Percentiles rank a stretch among this genome's conserved stretches.
phyloP scores from a whole-genome alignment of 2,329 filamentous ascomycete species.

The Proliferodiscus dingleyae region DNA sequence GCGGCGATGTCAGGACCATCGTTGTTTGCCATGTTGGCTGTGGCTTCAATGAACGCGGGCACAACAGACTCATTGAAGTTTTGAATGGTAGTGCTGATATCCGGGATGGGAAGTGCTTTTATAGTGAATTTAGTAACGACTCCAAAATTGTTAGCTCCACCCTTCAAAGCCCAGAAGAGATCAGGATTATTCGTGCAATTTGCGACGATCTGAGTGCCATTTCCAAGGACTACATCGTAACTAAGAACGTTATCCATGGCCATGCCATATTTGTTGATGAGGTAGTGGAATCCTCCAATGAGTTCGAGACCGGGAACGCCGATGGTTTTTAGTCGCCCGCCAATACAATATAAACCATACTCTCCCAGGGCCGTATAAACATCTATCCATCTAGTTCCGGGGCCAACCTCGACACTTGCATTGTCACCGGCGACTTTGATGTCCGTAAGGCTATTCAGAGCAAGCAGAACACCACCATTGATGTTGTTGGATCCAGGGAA shows the following conservation, averaged over 20 bases:
- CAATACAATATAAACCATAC: slow-evolving; percentile 29
- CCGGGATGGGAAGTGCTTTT: slow-evolving; percentile 24
- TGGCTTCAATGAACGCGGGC: slow-evolving; percentile 10
- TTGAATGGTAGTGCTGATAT: slow-evolving; percentile 12
- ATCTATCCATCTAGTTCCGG: slow-evolving; percentile 22
- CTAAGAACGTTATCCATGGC: slow-evolving; percentile 5
- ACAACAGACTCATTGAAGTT: slow-evolving; percentile 6
- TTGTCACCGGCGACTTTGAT: too few species aligned
- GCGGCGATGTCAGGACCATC: slow-evolving; percentile 8
- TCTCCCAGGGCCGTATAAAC: slow-evolving; percentile 4
- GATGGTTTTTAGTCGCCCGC: slow-evolving; percentile 41
- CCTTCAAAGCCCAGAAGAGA: slow-evolving; percentile 30
- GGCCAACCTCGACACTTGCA: too few species aligned
- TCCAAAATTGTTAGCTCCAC: slow-evolving; percentile 30
- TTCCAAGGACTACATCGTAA: slow-evolving; percentile 7
- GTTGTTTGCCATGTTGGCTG: slow-evolving; percentile 6
- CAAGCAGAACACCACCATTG: too few species aligned
- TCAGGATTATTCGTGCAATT: slow-evolving; percentile 13
- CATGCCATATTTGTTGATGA: slow-evolving; percentile 37
- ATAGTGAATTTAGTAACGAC: slow-evolving; percentile 31
- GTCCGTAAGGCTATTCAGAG: too few species aligned
- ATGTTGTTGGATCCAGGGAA: too few species aligned
- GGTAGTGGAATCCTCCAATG: slow-evolving; percentile 9
- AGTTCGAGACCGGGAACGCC: slow-evolving; percentile 43
- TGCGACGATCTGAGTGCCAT: slow-evolving; percentile 1